These are phyloP conservation scores for Bullera alba DNA, from an alignment of 768 basidiomycete species.

Conservation along the genomic window DNA sequence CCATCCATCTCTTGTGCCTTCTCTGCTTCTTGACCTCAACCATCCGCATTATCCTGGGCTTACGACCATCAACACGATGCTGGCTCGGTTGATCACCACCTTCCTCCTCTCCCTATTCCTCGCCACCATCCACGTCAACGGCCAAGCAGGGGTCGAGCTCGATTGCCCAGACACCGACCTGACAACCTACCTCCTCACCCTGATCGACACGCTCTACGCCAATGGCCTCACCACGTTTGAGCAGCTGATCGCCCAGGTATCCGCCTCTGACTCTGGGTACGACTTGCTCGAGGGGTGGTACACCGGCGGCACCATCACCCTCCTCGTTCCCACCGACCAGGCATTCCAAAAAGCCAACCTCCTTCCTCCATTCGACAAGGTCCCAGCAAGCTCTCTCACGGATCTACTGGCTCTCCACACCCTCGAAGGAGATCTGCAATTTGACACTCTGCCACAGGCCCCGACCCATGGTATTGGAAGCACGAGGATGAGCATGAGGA, in stretches of 20 bases:
- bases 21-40: too few species aligned
- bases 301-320: conserved; percentile 8
- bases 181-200: conserved; percentile 22
- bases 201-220: conserved; percentile 28
- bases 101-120: not conserved
- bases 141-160: conserved; percentile 10
- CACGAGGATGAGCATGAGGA: conserved; percentile 3
- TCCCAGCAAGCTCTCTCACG: conserved; percentile 4
- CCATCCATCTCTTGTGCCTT: too few species aligned
- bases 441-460: not conserved
- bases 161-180: conserved; percentile 23
- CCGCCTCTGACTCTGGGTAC: conserved; percentile 26
- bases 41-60: too few species aligned
- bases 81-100: not conserved
- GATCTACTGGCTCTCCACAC: conserved; percentile 22
- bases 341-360: conserved; percentile 26
- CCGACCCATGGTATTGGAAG: conserved; percentile 7
- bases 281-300: conserved; percentile 10
- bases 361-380: conserved; percentile 12
- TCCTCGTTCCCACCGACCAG: conserved; percentile 32
- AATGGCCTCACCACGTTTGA: conserved; percentile 36
- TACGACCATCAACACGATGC: not conserved
- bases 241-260: conserved; percentile 17
- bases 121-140: not conserved
- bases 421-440: conserved; percentile 16